Base-by-base conservation (phyloP, 2,329 filamentous ascomycete species). In the Cladosporium halotolerans region DNA sequence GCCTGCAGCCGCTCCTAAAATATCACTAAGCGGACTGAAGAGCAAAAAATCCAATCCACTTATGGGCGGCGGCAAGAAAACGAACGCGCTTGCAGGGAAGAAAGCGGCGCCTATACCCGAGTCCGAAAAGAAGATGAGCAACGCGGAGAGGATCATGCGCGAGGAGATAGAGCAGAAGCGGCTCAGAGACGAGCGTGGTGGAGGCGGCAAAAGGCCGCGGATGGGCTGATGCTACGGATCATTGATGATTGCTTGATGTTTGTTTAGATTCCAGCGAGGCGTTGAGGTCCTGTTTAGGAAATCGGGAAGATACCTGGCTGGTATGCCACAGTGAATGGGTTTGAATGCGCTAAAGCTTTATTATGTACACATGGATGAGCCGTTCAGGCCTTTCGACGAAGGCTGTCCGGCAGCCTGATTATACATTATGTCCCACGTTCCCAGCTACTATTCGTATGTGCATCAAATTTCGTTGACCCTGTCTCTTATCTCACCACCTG, bases 111-210 rank as follows among this genome's bases (percentile, higher is more conserved):
- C 80, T 3, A 66, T 69, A 16, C 67, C 70, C 52, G 82, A 82
- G 57, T 79, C 79, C 52, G 84, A 83, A 2, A 89, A 88, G 76
- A 93, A 88, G 64, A 92, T 95, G 80, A 92, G 87, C 63, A 89
- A 95, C 66, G 86, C 85, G 3, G 89, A 92, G 71, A 80, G 86
- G 50, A 95, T 93, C 63, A 96, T 95, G 90, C 88, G 86, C 69
- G 85, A 71, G 55, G 68, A 70, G 52, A 59, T 73, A 43, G 69
- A 70, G 32, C 66, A 72, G n/a, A 71, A 71, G 45, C 65, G 71
- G 31, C 56, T 66, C 31, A 62, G 61, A 3, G 68, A 65, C 36
- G 57, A 59, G 14, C 58, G 60, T 28, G 52, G 45, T 14, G 56
- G 62, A 33, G 58, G 62, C 6, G 52, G 55, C 4, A 67, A 66